These are phyloP conservation scores for Umbelopsis sp. DNA, from an alignment of 192 early-diverging fungal species.

Conservation along the genomic window DNA sequence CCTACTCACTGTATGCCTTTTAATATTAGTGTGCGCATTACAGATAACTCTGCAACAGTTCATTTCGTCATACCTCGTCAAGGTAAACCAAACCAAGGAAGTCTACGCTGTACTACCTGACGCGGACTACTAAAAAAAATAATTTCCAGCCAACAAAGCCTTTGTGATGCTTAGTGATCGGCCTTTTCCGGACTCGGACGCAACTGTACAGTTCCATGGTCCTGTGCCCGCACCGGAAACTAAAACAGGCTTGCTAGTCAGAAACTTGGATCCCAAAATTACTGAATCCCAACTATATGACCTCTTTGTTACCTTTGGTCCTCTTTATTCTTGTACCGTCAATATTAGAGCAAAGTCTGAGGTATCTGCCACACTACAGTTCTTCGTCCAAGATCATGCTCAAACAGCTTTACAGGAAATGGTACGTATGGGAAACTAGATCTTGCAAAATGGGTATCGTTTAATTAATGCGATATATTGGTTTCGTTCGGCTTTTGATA, in stretches of 20 bases:
- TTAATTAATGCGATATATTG: not conserved
- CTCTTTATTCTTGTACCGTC: slow-evolving; percentile 28
- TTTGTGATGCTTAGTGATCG: not conserved
- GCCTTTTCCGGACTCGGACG: not conserved
- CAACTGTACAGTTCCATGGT: slow-evolving; percentile 1
- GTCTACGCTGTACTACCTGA: not conserved
- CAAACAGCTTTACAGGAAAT: slow-evolving; percentile 19
- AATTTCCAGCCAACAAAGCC: slow-evolving; percentile 18
- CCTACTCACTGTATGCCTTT: too few species aligned
- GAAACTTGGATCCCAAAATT: not conserved
- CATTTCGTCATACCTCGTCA: slow-evolving; percentile 8
- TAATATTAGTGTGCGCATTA: not conserved
- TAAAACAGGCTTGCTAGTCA: slow-evolving; percentile 24
- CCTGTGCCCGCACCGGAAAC: not conserved
- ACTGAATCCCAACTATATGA: slow-evolving; percentile 14
- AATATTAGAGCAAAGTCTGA: slow-evolving; percentile 9
- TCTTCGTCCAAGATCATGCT: slow-evolving; percentile 28
- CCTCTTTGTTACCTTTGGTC: slow-evolving; percentile 28
- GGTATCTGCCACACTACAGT: slow-evolving; percentile 30
- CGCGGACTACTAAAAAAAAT: slow-evolving; percentile 2
- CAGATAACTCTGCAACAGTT: not conserved
- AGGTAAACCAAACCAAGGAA: slow-evolving; percentile 1
- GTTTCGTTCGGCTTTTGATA: not conserved
- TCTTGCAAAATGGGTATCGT: too few species aligned
- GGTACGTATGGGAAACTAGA: slow-evolving; percentile 21